Conservation (phyloP, 495 filamentous ascomycete genomes). For the Cenococcum geophilum region DNA sequence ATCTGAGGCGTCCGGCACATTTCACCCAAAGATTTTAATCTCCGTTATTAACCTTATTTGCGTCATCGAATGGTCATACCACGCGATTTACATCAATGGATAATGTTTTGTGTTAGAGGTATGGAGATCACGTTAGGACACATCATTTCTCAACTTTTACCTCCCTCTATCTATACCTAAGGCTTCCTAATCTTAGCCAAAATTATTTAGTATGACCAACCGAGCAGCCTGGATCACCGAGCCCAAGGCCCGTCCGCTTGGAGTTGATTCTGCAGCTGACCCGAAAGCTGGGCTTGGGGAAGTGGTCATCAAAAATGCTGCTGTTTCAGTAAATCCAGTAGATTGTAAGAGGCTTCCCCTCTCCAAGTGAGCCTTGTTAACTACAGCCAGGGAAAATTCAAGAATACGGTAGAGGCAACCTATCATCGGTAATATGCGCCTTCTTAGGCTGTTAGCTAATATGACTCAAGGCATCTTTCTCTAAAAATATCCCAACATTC, state of each 20-base stretch:
- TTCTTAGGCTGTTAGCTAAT: neutral
- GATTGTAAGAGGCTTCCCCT: slow-evolving; percentile 31
- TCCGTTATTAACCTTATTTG: too few species aligned
- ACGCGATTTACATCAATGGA: too few species aligned
- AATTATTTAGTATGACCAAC: slow-evolving; percentile 24
- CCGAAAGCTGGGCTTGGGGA: slow-evolving; percentile 37
- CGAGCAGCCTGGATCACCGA: slow-evolving; percentile 37
- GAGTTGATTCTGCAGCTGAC: slow-evolving; percentile 27
- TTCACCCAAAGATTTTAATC: too few species aligned
- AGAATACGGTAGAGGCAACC: slow-evolving; percentile 3
- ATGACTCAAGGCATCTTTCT: slow-evolving; percentile 29
- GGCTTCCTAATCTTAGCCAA: neutral
- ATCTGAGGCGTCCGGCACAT: too few species aligned
- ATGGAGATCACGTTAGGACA: too few species aligned
- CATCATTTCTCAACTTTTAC: neutral
- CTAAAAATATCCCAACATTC: slow-evolving; percentile 40
- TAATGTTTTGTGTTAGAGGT: too few species aligned
- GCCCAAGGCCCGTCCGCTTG: slow-evolving; percentile 26
- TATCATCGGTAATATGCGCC: neutral
- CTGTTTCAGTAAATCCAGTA: slow-evolving; percentile 41
- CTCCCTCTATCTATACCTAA: too few species aligned
- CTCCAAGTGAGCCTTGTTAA: neutral
- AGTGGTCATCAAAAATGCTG: slow-evolving; percentile 39
- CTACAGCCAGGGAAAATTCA: slow-evolving; percentile 15
- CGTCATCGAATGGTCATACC: too few species aligned